A percentile compares a stretch with the other conserved stretches of the same genome.
Evolutionary conservation across 352 stramenopile species (phyloP).

Genomic region (Globisporangium spiculum): DNA sequence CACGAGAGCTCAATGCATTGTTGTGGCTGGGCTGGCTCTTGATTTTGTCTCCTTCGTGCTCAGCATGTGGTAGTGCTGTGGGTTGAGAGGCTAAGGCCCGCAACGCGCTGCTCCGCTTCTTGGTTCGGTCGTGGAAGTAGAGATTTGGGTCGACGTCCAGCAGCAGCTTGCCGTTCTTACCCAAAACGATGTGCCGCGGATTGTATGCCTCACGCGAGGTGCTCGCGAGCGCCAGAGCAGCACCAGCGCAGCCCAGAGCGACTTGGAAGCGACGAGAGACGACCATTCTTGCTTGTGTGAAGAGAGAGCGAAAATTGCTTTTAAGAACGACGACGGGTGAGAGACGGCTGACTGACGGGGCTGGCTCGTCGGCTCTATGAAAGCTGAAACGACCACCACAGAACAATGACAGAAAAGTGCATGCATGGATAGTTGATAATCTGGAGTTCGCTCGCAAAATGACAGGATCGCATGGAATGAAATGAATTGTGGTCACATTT

Average conservation of each 20-base stretch:
- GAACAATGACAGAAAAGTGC: background rate
- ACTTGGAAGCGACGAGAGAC: background rate
- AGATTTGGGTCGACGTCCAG: constrained; percentile 26
- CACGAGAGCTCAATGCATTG: background rate
- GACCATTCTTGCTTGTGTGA: background rate
- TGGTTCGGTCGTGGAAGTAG: constrained; percentile 22
- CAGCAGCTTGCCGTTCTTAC: constrained; percentile 29
- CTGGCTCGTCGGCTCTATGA: background rate
- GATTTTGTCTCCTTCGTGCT: background rate
- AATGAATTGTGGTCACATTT: too few relatives aligned
- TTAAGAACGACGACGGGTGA: background rate
- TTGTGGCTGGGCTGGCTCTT: too few relatives aligned
- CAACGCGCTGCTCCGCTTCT: constrained; percentile 4
- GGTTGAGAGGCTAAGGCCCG: background rate
- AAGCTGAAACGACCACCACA: background rate
- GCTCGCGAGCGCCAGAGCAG: background rate
- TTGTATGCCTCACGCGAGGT: constrained; percentile 15
- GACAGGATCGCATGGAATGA: too few relatives aligned
- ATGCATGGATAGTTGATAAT: background rate
- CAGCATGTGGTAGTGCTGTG: background rate
- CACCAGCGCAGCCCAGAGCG: background rate
- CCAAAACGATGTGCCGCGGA: constrained; percentile 33
- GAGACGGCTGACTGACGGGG: background rate
- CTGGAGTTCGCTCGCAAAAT: too few relatives aligned
- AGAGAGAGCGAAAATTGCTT: background rate